Percentiles rank a stretch among this genome's conserved stretches.
phyloP scores from a whole-genome alignment of 1,139 yeast species.

The Hyphopichia khmerensis region DNA sequence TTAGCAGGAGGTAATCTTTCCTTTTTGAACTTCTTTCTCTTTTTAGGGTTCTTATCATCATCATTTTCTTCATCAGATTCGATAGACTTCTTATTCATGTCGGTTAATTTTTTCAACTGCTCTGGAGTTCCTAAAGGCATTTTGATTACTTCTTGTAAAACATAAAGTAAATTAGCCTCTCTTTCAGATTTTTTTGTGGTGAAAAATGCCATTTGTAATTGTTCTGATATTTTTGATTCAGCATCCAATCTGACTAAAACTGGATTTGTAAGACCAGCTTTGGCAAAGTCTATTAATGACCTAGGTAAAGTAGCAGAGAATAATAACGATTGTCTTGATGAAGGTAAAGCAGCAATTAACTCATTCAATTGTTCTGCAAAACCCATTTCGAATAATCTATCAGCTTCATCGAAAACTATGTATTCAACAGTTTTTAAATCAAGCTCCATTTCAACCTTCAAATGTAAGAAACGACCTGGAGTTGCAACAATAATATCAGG shows the following conservation, averaged over 20 bases:
- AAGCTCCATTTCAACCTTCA: slow-evolving; percentile 91
- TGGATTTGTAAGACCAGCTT: slow-evolving; percentile 92
- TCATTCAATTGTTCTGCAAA: slow-evolving; percentile 94
- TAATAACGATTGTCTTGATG: slow-evolving; percentile 79
- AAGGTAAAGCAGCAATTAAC: slow-evolving; percentile 77
- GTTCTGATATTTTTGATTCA: slow-evolving; percentile 85
- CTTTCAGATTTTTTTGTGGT: slow-evolving; percentile 81
- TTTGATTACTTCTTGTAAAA: slow-evolving; percentile 81
- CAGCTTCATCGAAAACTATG: slow-evolving; percentile 97
- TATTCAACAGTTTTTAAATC: slow-evolving; percentile 82
- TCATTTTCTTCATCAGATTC: slow-evolving; percentile 46
- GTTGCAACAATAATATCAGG: slow-evolving; percentile 97
- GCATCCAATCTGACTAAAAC: slow-evolving; percentile 90
- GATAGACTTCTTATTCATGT: slow-evolving; percentile 46
- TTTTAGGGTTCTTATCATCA: slow-evolving; percentile 18
- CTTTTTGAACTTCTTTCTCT: slow-evolving; percentile 44
- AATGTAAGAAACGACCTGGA: slow-evolving; percentile 95
- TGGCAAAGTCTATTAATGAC: slow-evolving; percentile 91
- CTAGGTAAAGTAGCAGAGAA: slow-evolving; percentile 96
- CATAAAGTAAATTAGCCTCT: slow-evolving; percentile 77
- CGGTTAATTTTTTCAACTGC: slow-evolving; percentile 53
- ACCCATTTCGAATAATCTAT: slow-evolving; percentile 95
- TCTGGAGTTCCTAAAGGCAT: slow-evolving; percentile 77
- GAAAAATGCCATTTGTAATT: slow-evolving; percentile 86
- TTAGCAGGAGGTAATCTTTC: slow-evolving; percentile 74